A percentile compares a stretch with the other conserved stretches of the same genome.
Conservation (phyloP, 2,329 filamentous ascomycete species). For the Penicillium janthinellum region DNA sequence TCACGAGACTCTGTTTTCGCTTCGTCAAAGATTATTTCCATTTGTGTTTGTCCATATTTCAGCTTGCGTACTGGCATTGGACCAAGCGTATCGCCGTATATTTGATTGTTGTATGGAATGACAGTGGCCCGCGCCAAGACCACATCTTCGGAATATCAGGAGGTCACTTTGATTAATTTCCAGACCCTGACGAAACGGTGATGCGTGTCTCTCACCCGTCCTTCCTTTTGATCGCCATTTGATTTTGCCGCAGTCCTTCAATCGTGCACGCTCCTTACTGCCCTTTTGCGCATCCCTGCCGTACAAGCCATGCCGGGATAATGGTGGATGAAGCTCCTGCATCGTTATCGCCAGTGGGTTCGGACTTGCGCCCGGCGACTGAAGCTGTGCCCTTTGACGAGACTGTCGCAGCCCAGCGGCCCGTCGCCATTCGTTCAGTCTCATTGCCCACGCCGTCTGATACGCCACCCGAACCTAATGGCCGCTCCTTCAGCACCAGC, state of each 20-base stretch:
- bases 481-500: constrained; percentile 29
- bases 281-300: constrained; percentile 12
- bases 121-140: constrained; percentile 23
- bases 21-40: neutral
- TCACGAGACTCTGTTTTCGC: neutral
- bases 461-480: constrained; percentile 27
- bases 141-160: constrained; percentile 19
- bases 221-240: constrained; percentile 16
- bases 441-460: constrained; percentile 31
- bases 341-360: constrained; percentile 29
- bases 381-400: constrained; percentile 32
- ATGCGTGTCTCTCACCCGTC: constrained; percentile 15
- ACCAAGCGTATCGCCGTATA: neutral
- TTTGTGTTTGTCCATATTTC: neutral
- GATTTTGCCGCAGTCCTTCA: constrained; percentile 1
- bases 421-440: constrained; percentile 31
- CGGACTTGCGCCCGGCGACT: constrained; percentile 30
- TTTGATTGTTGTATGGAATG: constrained; percentile 4
- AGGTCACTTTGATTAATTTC: constrained; percentile 22
- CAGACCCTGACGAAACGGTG: constrained; percentile 19
- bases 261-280: constrained; percentile 14
- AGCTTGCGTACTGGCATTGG: neutral
- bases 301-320: constrained; percentile 40
- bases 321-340: constrained; percentile 36
- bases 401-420: constrained; percentile 25